Evolutionary conservation across 768 basidiomycete genomes (phyloP).

Genomic region (Podaxis sp.): DNA sequence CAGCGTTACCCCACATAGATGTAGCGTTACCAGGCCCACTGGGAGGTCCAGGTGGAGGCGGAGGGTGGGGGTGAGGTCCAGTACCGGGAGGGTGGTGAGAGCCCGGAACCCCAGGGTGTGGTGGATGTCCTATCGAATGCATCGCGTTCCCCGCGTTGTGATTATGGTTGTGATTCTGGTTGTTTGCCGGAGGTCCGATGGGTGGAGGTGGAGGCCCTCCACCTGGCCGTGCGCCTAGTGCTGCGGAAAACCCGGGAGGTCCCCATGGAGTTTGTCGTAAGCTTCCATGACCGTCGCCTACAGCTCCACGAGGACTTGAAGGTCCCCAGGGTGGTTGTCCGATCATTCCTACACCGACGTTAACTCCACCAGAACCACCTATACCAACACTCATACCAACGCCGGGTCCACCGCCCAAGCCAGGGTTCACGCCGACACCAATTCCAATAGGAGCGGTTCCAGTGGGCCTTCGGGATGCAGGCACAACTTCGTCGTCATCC

Average conservation of each 20-base stretch:
- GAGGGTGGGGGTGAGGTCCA: neutral
- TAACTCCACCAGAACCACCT: neutral
- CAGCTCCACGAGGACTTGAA: conserved; percentile 11
- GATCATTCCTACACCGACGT: conserved; percentile 5
- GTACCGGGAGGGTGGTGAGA: too few relatives aligned
- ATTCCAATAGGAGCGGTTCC: conserved; percentile 22
- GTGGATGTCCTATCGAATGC: conserved; percentile 16
- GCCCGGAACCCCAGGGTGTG: neutral
- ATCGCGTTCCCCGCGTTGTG: conserved; percentile 5
- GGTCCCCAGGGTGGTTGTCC: conserved; percentile 9
- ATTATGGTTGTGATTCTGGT: conserved; percentile 11
- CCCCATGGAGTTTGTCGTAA: conserved; percentile 22
- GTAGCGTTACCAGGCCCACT: conserved; percentile 11
- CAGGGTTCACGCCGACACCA: neutral
- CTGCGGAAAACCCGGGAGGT: conserved; percentile 13
- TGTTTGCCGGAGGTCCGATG: conserved; percentile 17
- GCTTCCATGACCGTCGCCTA: conserved; percentile 12
- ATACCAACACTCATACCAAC: conserved; percentile 7
- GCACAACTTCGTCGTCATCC: conserved; percentile 77
- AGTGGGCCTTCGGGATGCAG: conserved; percentile 38
- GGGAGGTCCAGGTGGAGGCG: conserved; percentile 13
- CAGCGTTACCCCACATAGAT: conserved; percentile 35
- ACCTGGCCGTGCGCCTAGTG: conserved; percentile 13
- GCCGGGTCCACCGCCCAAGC: conserved; percentile 6
- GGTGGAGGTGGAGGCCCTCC: conserved; percentile 26